A percentile compares a stretch with the other conserved stretches of the same genome.
Evolutionary conservation across 139 green algal species (phyloP).

Genomic region (Picochlorum sp.): DNA sequence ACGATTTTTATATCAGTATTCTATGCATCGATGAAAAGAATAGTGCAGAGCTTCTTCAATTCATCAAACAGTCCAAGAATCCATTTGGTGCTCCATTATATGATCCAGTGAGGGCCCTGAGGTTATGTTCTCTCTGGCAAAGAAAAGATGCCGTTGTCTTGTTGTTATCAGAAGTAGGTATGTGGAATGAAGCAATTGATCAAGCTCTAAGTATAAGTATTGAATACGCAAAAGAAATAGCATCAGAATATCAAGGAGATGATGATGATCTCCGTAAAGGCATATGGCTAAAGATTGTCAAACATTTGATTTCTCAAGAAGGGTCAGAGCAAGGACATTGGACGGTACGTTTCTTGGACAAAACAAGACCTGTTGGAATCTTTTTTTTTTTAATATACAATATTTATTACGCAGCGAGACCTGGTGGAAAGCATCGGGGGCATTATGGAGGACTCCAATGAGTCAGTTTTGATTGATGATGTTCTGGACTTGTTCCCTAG

Average conservation of each 20-base stretch:
- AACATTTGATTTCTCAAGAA: constrained; percentile 64
- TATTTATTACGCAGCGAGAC: not conserved
- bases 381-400: not conserved
- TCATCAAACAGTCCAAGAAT: constrained; percentile 36
- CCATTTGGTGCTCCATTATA: constrained; percentile 55
- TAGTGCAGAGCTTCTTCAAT: constrained; percentile 56
- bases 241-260: constrained; percentile 36
- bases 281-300: constrained; percentile 84
- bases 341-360: not conserved
- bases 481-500: constrained; percentile 94
- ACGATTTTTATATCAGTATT: constrained; percentile 69
- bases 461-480: constrained; percentile 89
- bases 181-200: constrained; percentile 72
- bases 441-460: constrained; percentile 60
- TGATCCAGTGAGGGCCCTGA: constrained; percentile 75
- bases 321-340: not conserved
- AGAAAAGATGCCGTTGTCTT: constrained; percentile 53
- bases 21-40: constrained; percentile 40
- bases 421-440: constrained; percentile 49
- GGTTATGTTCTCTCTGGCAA: constrained; percentile 50
- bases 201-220: constrained; percentile 66
- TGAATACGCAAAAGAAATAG: constrained; percentile 68
- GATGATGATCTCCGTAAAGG: constrained; percentile 46
- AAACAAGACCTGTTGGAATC: not conserved
- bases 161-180: constrained; percentile 68